Evolutionary conservation across 345 rosid species (phyloP).

Genomic region (Citrus mangshanensis): DNA sequence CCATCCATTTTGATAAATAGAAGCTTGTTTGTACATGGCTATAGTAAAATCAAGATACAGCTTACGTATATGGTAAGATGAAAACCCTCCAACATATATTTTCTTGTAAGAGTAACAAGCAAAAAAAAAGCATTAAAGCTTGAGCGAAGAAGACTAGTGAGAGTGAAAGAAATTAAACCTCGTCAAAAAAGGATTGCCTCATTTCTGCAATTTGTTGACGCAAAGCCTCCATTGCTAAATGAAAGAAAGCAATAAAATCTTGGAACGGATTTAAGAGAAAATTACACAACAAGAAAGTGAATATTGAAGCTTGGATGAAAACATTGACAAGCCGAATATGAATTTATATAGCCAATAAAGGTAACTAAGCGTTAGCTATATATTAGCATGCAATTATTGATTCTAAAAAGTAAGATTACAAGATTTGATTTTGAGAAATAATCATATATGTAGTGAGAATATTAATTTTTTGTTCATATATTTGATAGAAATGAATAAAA

Average conservation of each 20-base stretch:
- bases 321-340: not conserved
- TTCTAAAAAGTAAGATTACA: not conserved
- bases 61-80: not conserved
- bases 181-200: constrained; percentile 21
- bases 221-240: constrained; percentile 1
- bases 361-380: not conserved
- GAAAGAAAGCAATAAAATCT: not conserved
- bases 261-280: not conserved
- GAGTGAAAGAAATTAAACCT: constrained; percentile 21
- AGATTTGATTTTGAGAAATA: not conserved
- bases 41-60: not conserved
- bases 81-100: not conserved
- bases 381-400: not conserved
- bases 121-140: not conserved
- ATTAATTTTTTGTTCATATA: not conserved
- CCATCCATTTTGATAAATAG: not conserved
- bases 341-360: not conserved
- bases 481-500: not conserved
- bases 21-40: not conserved
- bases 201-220: not conserved
- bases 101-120: not conserved
- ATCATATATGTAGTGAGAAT: not conserved
- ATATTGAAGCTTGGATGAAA: not conserved
- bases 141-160: not conserved
- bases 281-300: not conserved